These are phyloP conservation scores for Dalechampia spathulata DNA, from an alignment of 441 rosid species.

Conservation along the genomic window DNA sequence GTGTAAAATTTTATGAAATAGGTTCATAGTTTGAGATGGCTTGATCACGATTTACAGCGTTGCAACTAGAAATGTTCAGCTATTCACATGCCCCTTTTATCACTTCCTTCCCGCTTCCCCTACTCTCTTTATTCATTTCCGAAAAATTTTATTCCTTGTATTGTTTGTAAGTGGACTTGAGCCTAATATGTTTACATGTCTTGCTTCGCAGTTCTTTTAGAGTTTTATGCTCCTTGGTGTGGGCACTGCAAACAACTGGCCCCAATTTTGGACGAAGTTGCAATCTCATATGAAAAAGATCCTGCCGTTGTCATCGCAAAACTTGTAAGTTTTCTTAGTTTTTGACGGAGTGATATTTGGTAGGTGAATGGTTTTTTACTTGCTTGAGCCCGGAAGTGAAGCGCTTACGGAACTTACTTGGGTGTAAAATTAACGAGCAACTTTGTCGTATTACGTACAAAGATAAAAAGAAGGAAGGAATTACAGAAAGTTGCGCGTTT, in stretches of 20 bases:
- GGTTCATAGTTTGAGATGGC: no score
- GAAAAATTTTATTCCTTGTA: background rate
- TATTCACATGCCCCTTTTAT: background rate
- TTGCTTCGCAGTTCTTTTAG: slow-evolving; percentile 62
- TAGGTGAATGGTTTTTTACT: no score
- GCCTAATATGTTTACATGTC: background rate
- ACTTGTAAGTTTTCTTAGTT: slow-evolving; percentile 46
- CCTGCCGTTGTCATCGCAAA: slow-evolving; percentile 64
- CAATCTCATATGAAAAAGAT: slow-evolving; percentile 52
- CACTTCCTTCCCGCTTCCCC: no score
- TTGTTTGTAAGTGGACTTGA: background rate
- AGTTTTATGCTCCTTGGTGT: slow-evolving; percentile 98
- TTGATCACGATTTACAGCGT: no score
- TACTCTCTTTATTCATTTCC: background rate
- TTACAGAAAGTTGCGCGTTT: no score
- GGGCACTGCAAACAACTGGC: slow-evolving; percentile 93
- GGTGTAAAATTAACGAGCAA: no score
- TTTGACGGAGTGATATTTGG: background rate
- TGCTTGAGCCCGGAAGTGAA: no score
- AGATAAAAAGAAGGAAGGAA: no score
- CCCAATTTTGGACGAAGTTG: slow-evolving; percentile 93
- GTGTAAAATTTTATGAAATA: no score
- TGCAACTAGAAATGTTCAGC: background rate
- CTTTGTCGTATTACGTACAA: no score
- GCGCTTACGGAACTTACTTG: no score